Evolutionary conservation across 225 moss, liverwort and hornwort species (phyloP), one percentile per base, ranked within the genome.

Genomic region (Bryoerythrophyllum caledonicum): DNA sequence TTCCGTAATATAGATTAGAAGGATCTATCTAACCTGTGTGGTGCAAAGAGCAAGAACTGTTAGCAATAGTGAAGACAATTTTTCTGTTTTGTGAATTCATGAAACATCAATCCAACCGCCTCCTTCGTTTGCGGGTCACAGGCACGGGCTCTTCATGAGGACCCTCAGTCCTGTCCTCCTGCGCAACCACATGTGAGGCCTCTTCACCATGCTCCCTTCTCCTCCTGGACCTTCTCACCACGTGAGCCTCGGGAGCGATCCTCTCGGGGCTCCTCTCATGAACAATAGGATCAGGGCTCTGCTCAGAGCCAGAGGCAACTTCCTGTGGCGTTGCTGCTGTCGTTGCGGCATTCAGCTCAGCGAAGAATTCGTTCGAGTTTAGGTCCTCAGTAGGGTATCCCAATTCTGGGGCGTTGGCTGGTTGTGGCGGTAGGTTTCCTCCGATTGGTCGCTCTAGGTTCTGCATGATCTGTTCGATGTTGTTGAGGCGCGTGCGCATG

Each of bases 391-490:
- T 68, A 4, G 75, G 76, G 23, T 61, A 73, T 14, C 34, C 51
- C 13, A 76, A 35, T 17, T 75, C 71, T 24, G 62, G 62, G 8
- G 30, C 49, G 70, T 49, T 35, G 44, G 25, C 55, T 23, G 53
- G 41, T 56, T 24, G 73, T 57, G 57, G 66, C 26, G 73, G 62
- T 51, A 60, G 63, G 61, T 81, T 72, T 67, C 26, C 70, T 63
- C 75, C 64, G 27, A 73, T 68, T 8, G 81, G 79, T 71, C 51
- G 77, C 41, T 87, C 84, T 65, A 87, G 75, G 68, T 85, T 80
- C 16, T 85, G 78, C 82, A 85, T 80, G 1, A 87, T 82, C 60
- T 84, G 84, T 44, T 87, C 87, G 54, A 87, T 85, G 57, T 82
- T 82, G 65, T 80, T 78, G 65, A 87, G 84, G 60, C 87, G 82